phyloP scores from a whole-genome alignment of 257 asterid genomes.

The Gentiana macrophylla region DNA sequence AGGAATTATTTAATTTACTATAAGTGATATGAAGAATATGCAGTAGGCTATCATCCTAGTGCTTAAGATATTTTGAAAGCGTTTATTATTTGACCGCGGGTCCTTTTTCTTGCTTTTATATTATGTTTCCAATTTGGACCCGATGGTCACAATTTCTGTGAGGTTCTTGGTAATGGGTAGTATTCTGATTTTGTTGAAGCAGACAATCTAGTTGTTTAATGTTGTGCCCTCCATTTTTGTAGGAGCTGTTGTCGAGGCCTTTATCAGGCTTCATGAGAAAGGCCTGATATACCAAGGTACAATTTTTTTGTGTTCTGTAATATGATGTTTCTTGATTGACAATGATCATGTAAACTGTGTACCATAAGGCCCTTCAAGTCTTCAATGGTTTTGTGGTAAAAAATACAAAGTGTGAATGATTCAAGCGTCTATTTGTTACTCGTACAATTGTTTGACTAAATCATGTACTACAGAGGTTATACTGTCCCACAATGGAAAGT shows the following conservation, averaged over 20 bases:
- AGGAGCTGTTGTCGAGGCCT: constrained; percentile 96
- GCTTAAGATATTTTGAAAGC: constrained; percentile 3
- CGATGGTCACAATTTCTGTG: background rate
- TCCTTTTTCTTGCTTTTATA: background rate
- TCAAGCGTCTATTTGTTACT: no score
- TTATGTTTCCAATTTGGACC: background rate
- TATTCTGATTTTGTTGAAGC: background rate
- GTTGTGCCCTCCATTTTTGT: constrained; percentile 25
- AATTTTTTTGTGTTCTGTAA: background rate
- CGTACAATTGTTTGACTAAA: no score
- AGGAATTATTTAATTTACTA: constrained; percentile 34
- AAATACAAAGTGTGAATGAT: no score
- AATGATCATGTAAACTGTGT: no score
- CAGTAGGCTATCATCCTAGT: constrained; percentile 6
- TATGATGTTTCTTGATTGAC: no score
- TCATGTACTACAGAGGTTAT: no score
- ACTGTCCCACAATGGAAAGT: no score
- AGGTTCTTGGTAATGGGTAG: background rate
- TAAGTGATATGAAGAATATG: constrained; percentile 11
- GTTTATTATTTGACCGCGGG: background rate
- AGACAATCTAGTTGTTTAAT: background rate
- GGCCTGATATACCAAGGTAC: constrained; percentile 94
- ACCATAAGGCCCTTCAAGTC: no score
- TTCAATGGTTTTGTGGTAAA: no score
- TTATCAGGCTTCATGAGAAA: constrained; percentile 91